phyloP scores from a whole-genome alignment of 768 basidiomycete species.

The Mycena haematopus region DNA sequence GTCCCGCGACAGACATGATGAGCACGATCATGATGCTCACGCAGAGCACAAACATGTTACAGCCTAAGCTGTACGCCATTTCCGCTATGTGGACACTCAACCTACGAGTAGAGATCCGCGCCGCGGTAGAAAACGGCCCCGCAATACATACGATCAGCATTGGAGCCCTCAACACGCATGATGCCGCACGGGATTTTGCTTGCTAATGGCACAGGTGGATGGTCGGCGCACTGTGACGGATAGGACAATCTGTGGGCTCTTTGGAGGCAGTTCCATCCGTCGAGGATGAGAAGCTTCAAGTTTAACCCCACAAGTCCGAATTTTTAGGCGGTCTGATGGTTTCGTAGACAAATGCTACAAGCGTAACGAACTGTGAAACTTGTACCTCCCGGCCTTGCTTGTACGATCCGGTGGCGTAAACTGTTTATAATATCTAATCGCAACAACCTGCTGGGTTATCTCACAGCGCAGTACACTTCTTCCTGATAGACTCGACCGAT shows the following conservation, averaged over 20 bases:
- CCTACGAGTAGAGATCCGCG: background rate
- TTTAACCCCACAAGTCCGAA: background rate
- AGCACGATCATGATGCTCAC: background rate
- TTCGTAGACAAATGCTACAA: no score
- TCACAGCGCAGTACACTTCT: no score
- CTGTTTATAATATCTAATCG: no score
- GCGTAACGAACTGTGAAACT: no score
- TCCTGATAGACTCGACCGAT: no score
- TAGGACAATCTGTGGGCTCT: no score
- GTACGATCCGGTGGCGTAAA: no score
- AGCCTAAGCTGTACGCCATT: constrained; percentile 2
- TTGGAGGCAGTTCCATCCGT: no score
- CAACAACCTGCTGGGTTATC: no score
- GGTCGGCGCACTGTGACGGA: background rate
- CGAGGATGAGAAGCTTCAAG: background rate
- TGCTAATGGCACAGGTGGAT: background rate
- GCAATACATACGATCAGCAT: background rate
- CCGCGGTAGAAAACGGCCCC: background rate
- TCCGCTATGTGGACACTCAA: constrained; percentile 12
- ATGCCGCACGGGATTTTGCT: no score
- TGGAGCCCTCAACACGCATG: background rate
- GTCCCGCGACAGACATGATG: background rate
- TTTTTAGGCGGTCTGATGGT: no score
- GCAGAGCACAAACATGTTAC: background rate
- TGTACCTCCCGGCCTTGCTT: no score